These are phyloP conservation scores for Exophiala calicioides DNA, from an alignment of 2,329 filamentous ascomycete species.

Conservation along the genomic window DNA sequence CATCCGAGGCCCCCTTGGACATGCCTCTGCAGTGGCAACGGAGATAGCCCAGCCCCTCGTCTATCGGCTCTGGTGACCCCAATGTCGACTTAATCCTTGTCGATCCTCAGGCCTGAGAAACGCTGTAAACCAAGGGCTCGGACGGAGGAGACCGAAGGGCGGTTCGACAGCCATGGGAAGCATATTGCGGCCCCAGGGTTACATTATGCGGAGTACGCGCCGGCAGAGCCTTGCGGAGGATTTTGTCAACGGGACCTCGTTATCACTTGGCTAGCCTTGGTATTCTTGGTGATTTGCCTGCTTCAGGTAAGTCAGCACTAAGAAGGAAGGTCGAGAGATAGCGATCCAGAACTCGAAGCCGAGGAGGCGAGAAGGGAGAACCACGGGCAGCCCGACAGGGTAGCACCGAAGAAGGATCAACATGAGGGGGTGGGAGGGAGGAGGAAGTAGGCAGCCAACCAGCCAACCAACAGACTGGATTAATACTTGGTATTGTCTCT, in stretches of 20 bases:
- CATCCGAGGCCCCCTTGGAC: constrained; percentile 8
- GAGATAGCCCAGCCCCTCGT: neutral
- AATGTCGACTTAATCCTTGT: too few species aligned
- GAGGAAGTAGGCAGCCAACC: constrained; percentile 2
- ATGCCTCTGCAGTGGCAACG: too few species aligned
- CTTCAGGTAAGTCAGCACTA: too few species aligned
- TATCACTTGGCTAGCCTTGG: neutral
- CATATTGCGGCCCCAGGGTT: neutral
- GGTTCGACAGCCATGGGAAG: too few species aligned
- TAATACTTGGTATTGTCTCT: too few species aligned
- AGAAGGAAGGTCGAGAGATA: too few species aligned
- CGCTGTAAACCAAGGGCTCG: neutral
- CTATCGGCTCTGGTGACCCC: neutral
- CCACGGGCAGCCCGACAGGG: too few species aligned
- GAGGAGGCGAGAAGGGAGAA: too few species aligned
- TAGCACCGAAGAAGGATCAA: too few species aligned
- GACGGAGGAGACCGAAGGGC: constrained; percentile 27
- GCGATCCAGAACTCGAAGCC: too few species aligned
- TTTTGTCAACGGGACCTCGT: too few species aligned
- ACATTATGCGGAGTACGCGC: neutral
- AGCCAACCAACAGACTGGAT: too few species aligned
- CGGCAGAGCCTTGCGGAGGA: neutral
- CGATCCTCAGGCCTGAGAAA: neutral
- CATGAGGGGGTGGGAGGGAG: neutral
- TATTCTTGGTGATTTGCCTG: neutral